Evolutionary conservation across 1,284 basidiomycete species (phyloP).

Genomic region (Meripilus lineatus): DNA sequence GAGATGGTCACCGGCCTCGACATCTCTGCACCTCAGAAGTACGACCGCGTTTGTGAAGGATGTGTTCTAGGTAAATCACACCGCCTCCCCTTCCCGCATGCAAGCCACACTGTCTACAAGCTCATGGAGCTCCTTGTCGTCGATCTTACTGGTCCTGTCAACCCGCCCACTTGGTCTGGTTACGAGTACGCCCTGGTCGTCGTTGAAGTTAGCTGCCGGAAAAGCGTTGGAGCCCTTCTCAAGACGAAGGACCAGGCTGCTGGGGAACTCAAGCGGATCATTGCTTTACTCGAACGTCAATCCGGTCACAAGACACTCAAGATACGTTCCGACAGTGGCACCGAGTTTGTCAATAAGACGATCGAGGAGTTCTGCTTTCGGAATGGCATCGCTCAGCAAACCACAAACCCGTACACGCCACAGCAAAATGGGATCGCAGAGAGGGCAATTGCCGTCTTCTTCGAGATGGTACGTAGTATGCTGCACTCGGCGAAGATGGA

Average conservation of each 20-base stretch:
- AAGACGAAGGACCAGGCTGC: constrained; percentile 20
- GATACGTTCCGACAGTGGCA: constrained; percentile 29
- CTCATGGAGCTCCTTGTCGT: constrained; percentile 14
- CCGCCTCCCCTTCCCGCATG: constrained; percentile 13
- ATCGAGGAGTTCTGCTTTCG: background rate
- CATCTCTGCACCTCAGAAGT: constrained; percentile 10
- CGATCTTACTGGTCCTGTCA: constrained; percentile 12
- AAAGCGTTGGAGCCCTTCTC: constrained; percentile 7
- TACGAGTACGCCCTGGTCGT: background rate
- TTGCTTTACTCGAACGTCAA: constrained; percentile 15
- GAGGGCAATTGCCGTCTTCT: constrained; percentile 18
- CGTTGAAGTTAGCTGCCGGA: constrained; percentile 1
- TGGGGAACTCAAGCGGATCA: constrained; percentile 17
- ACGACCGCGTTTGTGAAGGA: constrained; percentile 17
- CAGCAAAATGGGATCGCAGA: background rate
- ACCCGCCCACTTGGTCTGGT: background rate
- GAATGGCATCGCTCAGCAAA: background rate
- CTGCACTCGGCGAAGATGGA: constrained; percentile 20
- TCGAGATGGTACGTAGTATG: constrained; percentile 13
- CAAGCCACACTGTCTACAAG: constrained; percentile 11
- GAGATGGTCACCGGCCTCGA: constrained; percentile 9
- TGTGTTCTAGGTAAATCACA: constrained; percentile 16
- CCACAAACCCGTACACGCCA: background rate
- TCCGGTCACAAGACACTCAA: constrained; percentile 23
- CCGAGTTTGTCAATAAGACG: constrained; percentile 8